phyloP scores from a whole-genome alignment of 2,329 filamentous ascomycete genomes.

The Coleophoma cylindrospora region DNA sequence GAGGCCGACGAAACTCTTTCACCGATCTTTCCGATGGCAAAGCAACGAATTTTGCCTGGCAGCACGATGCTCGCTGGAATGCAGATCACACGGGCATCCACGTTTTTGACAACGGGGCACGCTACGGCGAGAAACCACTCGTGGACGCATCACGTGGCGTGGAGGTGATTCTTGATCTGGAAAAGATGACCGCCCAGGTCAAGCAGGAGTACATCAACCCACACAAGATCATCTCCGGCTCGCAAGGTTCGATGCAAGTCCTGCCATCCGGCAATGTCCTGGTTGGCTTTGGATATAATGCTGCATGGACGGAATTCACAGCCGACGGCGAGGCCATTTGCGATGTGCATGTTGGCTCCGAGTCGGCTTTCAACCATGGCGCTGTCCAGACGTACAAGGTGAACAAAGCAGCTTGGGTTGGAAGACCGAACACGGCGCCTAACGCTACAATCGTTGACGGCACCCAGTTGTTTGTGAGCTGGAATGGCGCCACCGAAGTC shows the following conservation, averaged over 20 bases:
- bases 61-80: constrained; percentile 39
- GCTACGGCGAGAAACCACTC: constrained; percentile 1
- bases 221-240: constrained; percentile 9
- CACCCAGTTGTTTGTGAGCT: constrained; percentile 38
- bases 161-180: constrained; percentile 5
- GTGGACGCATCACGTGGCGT: constrained; percentile 7
- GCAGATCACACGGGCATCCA: constrained; percentile 7
- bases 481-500: constrained; percentile 45
- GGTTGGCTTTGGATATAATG: constrained; percentile 9
- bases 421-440: constrained; percentile 25
- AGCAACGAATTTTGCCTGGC: constrained; percentile 40
- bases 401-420: constrained; percentile 29
- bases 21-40: constrained; percentile 18
- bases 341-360: constrained; percentile 16
- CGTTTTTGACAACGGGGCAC: constrained; percentile 11
- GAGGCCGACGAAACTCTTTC: constrained; percentile 38
- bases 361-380: constrained; percentile 15
- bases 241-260: constrained; percentile 14
- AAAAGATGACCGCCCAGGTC: constrained; percentile 9
- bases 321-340: constrained; percentile 26
- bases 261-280: constrained; percentile 10
- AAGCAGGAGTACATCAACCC: constrained; percentile 7
- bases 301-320: constrained; percentile 8
- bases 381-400: constrained; percentile 29
- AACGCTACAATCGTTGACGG: constrained; percentile 11